Evolutionary conservation across 176 grass and related monocot species (phyloP).

Genomic region (Zizania latifolia): DNA sequence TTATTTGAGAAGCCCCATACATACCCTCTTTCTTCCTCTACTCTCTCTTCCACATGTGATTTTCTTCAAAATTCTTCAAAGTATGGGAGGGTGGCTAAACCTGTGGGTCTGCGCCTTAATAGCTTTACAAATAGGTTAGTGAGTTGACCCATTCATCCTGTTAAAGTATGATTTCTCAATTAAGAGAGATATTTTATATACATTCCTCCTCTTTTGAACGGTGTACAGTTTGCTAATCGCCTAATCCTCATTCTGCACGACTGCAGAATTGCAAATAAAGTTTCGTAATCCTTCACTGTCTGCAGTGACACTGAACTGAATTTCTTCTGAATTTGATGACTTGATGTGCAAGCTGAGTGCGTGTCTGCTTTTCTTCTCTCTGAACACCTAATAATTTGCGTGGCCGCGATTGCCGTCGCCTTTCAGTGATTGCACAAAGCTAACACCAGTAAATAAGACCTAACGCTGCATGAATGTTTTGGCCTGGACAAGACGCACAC

Average conservation of each 20-base stretch:
- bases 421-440: background rate
- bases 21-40: too few relatives aligned
- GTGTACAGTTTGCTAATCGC: background rate
- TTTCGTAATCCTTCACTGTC: background rate
- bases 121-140: too few relatives aligned
- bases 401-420: background rate
- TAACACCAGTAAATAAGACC: background rate
- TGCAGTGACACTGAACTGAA: background rate
- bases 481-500: slow-evolving; percentile 28
- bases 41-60: too few relatives aligned
- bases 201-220: background rate
- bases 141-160: too few relatives aligned
- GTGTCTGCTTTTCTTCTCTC: background rate
- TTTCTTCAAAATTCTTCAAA: too few relatives aligned
- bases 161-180: too few relatives aligned
- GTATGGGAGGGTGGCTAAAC: too few relatives aligned
- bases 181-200: background rate
- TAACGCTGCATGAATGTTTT: slow-evolving; percentile 20
- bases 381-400: background rate
- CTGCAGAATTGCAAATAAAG: background rate
- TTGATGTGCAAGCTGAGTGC: background rate
- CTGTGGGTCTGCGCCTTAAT: too few relatives aligned
- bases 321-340: background rate
- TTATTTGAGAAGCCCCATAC: too few relatives aligned
- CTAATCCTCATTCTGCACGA: background rate